Base-by-base conservation (phyloP, 192 early-diverging fungal species). In the Backusella morwellensis region DNA sequence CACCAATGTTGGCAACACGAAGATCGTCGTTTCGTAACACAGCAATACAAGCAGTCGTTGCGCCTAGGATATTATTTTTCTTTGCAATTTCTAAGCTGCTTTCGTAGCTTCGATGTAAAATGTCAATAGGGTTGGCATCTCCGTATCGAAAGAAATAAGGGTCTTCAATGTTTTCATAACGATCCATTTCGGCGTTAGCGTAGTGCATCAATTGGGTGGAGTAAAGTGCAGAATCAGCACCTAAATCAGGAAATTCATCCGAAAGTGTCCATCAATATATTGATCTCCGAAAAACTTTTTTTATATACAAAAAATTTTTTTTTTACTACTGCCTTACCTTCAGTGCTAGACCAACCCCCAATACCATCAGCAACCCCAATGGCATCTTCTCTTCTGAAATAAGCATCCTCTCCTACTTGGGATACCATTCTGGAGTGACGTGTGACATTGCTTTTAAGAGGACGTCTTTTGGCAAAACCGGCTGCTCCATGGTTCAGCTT, bases 321-420 rank as follows among this genome's bases (percentile, higher is more conserved):
- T 32, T 32, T 3, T 14, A 44, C 19, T 35, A 69, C 17, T 63
- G 67, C 35, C 40, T 42, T 80, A 81, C 73, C 73, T 36, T 36
- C 36, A 35, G 50, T 74, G 34, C 56, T 52, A 19, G 73, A 70
- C 97, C 97, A 99, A 21, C 96, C 96, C 42, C 97, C 96, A 34
- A 99, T 96, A 15, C 97, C 97, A 79, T 97, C 96, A 15, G 96
- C 95, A 17, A 97, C 95, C 11, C 97, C 96, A 26, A 99, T 77
- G 0, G 95, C 90, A 78, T 99, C 96, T 36, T 90, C 77, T 73
- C 96, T 87, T 42, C 85, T 79, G 80, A 99, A 99, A 77, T 93
- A 99, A 1, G 96, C 94, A 81, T 99, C 97, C 82, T 99, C 96
- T 50, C 97, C 97, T 35, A 92, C 93, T 54, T 89, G 88, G 29